Base-by-base conservation (phyloP, 176 grass and related monocot genomes). In the Juncus inflexus region DNA sequence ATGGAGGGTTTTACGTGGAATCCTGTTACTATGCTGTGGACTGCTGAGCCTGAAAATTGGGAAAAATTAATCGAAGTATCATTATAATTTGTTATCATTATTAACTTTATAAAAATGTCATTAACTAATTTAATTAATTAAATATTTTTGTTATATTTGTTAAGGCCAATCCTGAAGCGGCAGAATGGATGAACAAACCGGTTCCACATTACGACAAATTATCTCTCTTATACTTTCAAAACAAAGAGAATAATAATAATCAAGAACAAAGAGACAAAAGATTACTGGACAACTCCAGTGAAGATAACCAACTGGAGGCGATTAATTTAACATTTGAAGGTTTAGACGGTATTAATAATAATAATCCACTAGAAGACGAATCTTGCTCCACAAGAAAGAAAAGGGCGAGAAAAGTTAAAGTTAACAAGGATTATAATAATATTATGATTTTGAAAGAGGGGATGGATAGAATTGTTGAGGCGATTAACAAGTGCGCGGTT, bases 121-220 rank as follows among this genome's bases (percentile, higher is more conserved):
- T 67, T 37, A 14, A 12, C 1, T 16, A 9, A 41, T 28, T 28
- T 28, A 47, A 6, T 47, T 47, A 47, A 6, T 47, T 47, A 47
- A 47, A 6, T 47, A 47, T 47, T 47, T 5, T 58, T 58, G 19
- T 6, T 70, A 13, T 70, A 8, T 67, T 36, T 58, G 28, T 39
- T 39, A 41, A 70, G 67, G 53, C 38, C 42, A 49, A 70, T 70
- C 67, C 67, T 4, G 51, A 58, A 58, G 67, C 67, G 3, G 13
- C 10, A 55, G 67, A 70, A 42, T 70, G 67, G 67, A 70, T 70
- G 67, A 70, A 54, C 37, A 70, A 70, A 40, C 67, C 67, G 3
- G 37, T 57, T 3, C 67, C 67, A 43, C 51, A 70, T 40, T 70
- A 70, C 19, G 67, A 70, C 51, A 70, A 70, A 70, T 58, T 70